These are phyloP conservation scores for Zoysia japonica DNA, from an alignment of 176 grass and related monocot species.

Conservation along the genomic window DNA sequence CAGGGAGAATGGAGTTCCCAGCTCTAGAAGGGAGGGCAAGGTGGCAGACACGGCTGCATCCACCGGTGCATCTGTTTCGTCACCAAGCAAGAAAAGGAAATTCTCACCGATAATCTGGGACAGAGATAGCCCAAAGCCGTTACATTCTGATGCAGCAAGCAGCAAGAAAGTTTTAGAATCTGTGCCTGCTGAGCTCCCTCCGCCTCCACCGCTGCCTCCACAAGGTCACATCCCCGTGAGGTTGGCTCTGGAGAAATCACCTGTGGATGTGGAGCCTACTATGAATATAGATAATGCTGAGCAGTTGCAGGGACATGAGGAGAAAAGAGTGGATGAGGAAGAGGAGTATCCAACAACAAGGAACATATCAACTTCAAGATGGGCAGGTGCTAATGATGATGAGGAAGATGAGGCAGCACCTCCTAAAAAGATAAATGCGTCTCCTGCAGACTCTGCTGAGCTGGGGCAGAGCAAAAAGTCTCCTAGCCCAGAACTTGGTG, in stretches of 20 bases:
- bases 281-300: constrained; percentile 31
- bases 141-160: constrained; percentile 20
- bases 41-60: background rate
- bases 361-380: constrained; percentile 89
- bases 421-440: constrained; percentile 48
- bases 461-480: constrained; percentile 46
- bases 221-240: constrained; percentile 22
- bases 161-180: constrained; percentile 34
- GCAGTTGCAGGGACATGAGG: constrained; percentile 28
- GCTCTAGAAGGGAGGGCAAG: constrained; percentile 42
- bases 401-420: constrained; percentile 39
- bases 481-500: constrained; percentile 80
- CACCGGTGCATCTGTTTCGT: background rate
- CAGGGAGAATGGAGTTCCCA: constrained; percentile 45
- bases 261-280: constrained; percentile 47
- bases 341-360: constrained; percentile 57
- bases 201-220: constrained; percentile 51
- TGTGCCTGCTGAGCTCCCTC: constrained; percentile 47
- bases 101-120: constrained; percentile 98
- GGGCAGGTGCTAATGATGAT: constrained; percentile 71
- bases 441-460: constrained; percentile 38
- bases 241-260: constrained; percentile 34
- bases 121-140: constrained; percentile 55
- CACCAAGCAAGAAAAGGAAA: constrained; percentile 71
- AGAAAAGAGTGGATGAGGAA: constrained; percentile 56